Conservation (phyloP, 176 grass and related monocot genomes). For the Chloris gayana region DNA sequence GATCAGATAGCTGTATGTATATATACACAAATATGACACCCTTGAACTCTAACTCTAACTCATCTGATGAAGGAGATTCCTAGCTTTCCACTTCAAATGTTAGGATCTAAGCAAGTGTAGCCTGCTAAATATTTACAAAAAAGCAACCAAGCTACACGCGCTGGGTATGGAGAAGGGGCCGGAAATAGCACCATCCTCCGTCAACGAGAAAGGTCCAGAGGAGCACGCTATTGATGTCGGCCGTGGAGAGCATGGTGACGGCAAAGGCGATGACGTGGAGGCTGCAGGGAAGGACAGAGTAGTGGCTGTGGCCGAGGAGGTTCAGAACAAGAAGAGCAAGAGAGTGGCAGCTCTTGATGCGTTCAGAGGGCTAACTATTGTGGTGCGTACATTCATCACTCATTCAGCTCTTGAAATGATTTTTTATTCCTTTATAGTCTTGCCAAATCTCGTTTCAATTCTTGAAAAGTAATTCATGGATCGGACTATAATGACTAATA, state of each 20-base stretch:
- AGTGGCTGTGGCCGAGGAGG: conserved; percentile 21
- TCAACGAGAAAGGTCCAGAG: conserved; percentile 17
- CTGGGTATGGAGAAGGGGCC: conserved; percentile 46
- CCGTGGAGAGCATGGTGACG: background rate
- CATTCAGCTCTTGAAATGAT: background rate
- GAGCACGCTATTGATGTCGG: conserved; percentile 47
- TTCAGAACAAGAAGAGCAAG: conserved; percentile 41
- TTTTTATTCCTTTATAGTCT: background rate
- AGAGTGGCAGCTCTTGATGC: conserved; percentile 83
- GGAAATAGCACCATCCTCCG: conserved; percentile 35
- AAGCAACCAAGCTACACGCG: too few species aligned
- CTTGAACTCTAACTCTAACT: background rate
- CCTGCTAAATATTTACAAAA: background rate
- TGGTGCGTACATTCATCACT: conserved; percentile 35
- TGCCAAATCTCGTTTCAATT: too few species aligned
- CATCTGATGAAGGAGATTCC: conserved; percentile 8
- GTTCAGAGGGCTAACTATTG: conserved; percentile 92
- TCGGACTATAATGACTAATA: too few species aligned
- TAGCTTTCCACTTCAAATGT: background rate
- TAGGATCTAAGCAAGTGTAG: background rate
- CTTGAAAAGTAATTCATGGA: background rate
- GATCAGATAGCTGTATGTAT: background rate
- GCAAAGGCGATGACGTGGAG: background rate
- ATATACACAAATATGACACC: conserved; percentile 13
- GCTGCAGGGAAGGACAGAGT: conserved; percentile 14